Evolutionary conservation across 2,329 filamentous ascomycete species (phyloP).

Genomic region (Furcasterigmium sp.): DNA sequence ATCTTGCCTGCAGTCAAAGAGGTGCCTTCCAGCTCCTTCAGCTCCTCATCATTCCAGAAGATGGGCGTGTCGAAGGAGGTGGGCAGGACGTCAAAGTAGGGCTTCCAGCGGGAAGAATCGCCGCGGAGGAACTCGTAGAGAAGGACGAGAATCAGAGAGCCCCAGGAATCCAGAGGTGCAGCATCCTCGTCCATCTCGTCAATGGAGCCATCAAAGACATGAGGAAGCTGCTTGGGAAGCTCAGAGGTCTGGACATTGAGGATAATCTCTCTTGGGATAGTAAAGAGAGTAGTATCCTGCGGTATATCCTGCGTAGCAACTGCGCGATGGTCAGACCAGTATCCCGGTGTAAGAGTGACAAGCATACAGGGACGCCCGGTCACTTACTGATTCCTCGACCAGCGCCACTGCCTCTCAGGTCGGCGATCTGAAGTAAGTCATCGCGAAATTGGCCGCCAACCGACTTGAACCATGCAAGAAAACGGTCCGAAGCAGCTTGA

Average conservation of each 20-base stretch:
- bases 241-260: constrained; percentile 70
- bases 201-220: constrained; percentile 38
- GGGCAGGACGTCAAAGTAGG: constrained; percentile 75
- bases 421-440: constrained; percentile 41
- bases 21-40: constrained; percentile 70
- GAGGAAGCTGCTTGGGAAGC: constrained; percentile 52
- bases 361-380: not conserved
- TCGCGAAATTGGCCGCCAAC: constrained; percentile 48
- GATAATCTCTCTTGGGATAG: constrained; percentile 66
- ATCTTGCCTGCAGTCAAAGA: constrained; percentile 66
- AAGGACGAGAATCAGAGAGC: constrained; percentile 67
- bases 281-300: constrained; percentile 74
- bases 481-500: constrained; percentile 34
- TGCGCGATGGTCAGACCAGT: constrained; percentile 25
- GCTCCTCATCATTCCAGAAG: constrained; percentile 74
- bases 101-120: constrained; percentile 62
- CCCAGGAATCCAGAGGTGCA: constrained; percentile 48
- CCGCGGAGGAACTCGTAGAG: constrained; percentile 66
- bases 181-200: constrained; percentile 26
- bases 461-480: constrained; percentile 49
- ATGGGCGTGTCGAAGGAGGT: constrained; percentile 74
- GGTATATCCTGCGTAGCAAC: constrained; percentile 67
- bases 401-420: constrained; percentile 43
- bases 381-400: constrained; percentile 50
- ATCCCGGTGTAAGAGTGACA: too few species aligned